Base-by-base conservation (phyloP, 768 basidiomycete species). In the Favolaschia claudopus region DNA sequence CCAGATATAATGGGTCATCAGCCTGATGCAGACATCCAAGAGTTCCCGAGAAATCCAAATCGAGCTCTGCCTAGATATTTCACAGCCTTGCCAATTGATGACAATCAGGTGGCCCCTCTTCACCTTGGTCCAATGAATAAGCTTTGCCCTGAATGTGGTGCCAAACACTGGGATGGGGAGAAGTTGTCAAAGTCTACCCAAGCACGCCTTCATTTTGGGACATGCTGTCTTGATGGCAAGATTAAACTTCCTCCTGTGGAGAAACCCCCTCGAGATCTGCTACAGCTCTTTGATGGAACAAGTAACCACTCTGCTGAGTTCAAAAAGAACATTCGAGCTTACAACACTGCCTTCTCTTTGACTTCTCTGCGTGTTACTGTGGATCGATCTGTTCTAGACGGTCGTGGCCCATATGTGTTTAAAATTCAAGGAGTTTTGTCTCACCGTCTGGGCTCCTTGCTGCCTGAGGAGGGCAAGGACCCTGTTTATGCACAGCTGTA, bases 181-280 rank as follows among this genome's bases (percentile, higher is more conserved):
- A 38, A 38, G 14, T 46, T 75, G 0, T 27, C 65, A 3, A 49
- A 47, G 0, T 69, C 64, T 5, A 57, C 68, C 1, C 25, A 31
- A 13, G 20, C 2, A 2, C 15, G 13, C 25, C 75, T 71, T 1
- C 24, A 51, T 13, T 81, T 78, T 63, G 68, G 72, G 2, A 67
- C 50, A 12, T 82, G 79, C 62, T 82, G 79, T 49, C 20, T 64
- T n/a, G 27, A 69, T 36, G 79, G 79, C 0, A 65, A 74, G 37
- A 69, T 80, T 15, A 43, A 36, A 1, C 63, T 80, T 2, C 70
- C 71, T 1, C 36, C 53, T 9, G 59, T 72, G 1, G 28, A 64
- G 8, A 15, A 36, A 1, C 75, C 79, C 12, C 67, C 69, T 17
- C 43, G 58, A 0, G 20, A 19, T 1, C 64, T 79, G 2, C 54